Percentiles rank a stretch among this genome's conserved stretches.
Evolutionary conservation across 1,139 yeast genomes (phyloP).

Genomic region (Geotrichum europaeum): DNA sequence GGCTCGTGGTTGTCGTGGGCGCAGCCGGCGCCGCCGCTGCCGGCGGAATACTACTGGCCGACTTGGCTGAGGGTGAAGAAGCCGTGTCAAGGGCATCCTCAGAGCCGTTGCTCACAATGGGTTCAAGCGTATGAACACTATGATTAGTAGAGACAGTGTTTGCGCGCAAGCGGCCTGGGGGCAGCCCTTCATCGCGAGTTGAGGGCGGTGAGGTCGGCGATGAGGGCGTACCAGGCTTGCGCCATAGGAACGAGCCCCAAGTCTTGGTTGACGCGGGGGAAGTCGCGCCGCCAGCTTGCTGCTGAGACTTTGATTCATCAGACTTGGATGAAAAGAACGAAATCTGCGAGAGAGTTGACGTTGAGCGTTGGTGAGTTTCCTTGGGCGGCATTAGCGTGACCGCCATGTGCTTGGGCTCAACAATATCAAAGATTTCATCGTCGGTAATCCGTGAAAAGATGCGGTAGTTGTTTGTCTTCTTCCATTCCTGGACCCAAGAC

Average conservation of each 20-base stretch:
- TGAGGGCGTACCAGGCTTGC: background rate
- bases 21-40: background rate
- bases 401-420: conserved; percentile 67
- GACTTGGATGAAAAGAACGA: background rate
- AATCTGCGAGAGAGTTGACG: conserved; percentile 2
- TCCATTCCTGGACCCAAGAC: conserved; percentile 62
- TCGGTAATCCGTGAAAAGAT: conserved; percentile 73
- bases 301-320: background rate
- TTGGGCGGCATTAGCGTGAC: background rate
- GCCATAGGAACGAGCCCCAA: conserved; percentile 16
- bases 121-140: conserved; percentile 1
- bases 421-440: conserved; percentile 81
- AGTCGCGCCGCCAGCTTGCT: background rate
- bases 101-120: conserved; percentile 1
- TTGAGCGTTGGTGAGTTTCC: conserved; percentile 6
- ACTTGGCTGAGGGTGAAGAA: background rate
- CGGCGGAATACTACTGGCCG: background rate
- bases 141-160: conserved; percentile 3
- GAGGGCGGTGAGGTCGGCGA: conserved; percentile 1
- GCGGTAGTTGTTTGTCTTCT: conserved; percentile 55
- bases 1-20: background rate
- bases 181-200: background rate
- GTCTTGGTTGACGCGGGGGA: conserved; percentile 3
- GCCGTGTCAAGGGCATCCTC: background rate
- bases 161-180: background rate